Evolutionary conservation across 257 asterid genomes (phyloP), one percentile per base, ranked within the genome.

Genomic region (Paulownia fortunei): DNA sequence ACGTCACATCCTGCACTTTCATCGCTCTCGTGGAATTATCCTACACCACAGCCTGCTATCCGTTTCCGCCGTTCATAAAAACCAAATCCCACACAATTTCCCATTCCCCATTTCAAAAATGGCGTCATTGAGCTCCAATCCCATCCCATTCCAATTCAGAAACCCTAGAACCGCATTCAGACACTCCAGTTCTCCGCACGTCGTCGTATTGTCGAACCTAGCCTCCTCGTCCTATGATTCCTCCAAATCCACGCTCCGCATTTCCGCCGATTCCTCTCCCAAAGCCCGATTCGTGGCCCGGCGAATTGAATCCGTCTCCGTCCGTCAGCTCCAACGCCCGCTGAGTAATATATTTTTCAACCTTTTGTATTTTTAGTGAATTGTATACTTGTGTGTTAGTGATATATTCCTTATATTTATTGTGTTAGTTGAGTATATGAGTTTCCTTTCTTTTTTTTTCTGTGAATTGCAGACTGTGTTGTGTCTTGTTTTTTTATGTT

Each of bases 261-360:
- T 90, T 82, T 86, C 96, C 1, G 88, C 95, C 11, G 92, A 86
- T 73, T 84, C 94, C 71, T 69, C 96, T 59, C 90, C 94, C 36
- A 93, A 84, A 87, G 93, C 94, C 27, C 86, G 93, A 60, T 95
- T 95, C 72, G 76, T 91, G 4, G 94, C 94, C 44, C 88, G 92
- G 4, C 73, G 97, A 76, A 89, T 82, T 41, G 94, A 91, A 44
- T 84, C 96, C 37, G 54, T 89, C 46, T 76, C 92, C 42, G 98
- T 93, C 21, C 80, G 75, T 5, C 96, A 93, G 82, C 97, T 90
- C 80, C 90, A 87, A 72, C 91, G 98, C 42, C 98, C 98, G 3
- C 82, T 93, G 34, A 81, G 98, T 94, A 87, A 80, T 51, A 8
- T 55, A 8, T 76, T 59, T 0, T 26, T 34, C n/a, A 9, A 3